Evolutionary conservation across 345 rosid species (phyloP).

Genomic region (Salix suchowensis): DNA sequence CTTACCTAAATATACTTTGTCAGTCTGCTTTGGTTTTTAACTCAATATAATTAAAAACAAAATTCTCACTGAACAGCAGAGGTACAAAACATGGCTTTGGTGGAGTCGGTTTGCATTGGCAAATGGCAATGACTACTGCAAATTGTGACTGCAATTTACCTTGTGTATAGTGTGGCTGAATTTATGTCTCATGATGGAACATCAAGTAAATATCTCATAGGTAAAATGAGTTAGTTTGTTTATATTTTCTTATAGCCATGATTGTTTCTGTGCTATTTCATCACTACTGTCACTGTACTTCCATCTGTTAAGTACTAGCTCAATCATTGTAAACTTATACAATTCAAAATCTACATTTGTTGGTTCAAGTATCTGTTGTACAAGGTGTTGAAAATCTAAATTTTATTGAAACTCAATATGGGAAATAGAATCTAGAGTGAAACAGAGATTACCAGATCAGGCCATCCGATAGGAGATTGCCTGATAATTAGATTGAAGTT

Average conservation of each 20-base stretch:
- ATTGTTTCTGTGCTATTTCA: neutral
- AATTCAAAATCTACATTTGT: neutral
- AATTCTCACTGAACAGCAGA: slow-evolving; percentile 38
- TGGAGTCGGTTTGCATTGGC: slow-evolving; percentile 63
- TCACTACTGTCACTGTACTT: neutral
- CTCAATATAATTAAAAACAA: neutral
- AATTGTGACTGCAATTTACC: slow-evolving; percentile 56
- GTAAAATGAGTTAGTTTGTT: slow-evolving; percentile 34
- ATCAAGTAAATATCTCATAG: slow-evolving; percentile 48
- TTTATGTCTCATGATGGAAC: slow-evolving; percentile 43
- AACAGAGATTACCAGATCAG: neutral
- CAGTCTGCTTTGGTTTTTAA: neutral
- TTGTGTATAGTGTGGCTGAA: slow-evolving; percentile 41
- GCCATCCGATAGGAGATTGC: neutral
- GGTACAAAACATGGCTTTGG: slow-evolving; percentile 79
- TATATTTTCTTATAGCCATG: neutral
- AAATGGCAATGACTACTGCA: slow-evolving; percentile 59
- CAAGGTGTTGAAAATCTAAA: neutral
- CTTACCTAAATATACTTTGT: neutral
- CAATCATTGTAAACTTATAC: neutral
- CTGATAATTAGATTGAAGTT: neutral
- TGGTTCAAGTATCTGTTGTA: neutral
- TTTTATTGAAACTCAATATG: neutral
- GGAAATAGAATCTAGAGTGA: neutral
- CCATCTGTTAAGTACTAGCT: neutral